A percentile compares a stretch with the other conserved stretches of the same genome.
Evolutionary conservation across 2,329 filamentous ascomycete genomes (phyloP).

Genomic region (Scortechinia acanthostroma): DNA sequence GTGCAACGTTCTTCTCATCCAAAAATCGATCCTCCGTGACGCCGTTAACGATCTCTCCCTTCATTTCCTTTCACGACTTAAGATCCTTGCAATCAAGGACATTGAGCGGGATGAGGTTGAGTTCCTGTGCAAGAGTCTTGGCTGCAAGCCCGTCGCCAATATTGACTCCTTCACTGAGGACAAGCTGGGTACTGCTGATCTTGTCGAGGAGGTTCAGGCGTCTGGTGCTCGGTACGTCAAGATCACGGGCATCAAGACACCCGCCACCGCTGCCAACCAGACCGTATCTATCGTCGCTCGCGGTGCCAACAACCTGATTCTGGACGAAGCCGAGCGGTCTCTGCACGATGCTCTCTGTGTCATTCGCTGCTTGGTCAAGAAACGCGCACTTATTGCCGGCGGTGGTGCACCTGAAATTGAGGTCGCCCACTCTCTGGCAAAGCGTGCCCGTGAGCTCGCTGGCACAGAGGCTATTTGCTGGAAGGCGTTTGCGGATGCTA

Average conservation of each 20-base stretch:
- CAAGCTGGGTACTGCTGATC: conserved; percentile 87
- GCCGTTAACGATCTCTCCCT: conserved; percentile 95
- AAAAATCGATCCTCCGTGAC: conserved; percentile 95
- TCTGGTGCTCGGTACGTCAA: conserved; percentile 89
- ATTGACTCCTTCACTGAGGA: conserved; percentile 98
- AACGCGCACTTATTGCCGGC: conserved; percentile 96
- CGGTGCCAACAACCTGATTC: conserved; percentile 85
- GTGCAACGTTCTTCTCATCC: conserved; percentile 95
- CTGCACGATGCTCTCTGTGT: conserved; percentile 97
- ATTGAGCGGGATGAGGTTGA: conserved; percentile 98
- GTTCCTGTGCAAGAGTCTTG: conserved; percentile 98
- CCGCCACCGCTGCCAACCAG: conserved; percentile 51
- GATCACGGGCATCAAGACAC: conserved; percentile 75
- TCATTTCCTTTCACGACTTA: conserved; percentile 94
- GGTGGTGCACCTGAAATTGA: conserved; percentile 95
- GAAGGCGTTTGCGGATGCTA: conserved; percentile 96
- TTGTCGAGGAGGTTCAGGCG: conserved; percentile 85
- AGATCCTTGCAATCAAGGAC: conserved; percentile 92
- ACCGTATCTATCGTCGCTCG: conserved; percentile 92
- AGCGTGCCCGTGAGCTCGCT: conserved; percentile 73
- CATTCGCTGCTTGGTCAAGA: conserved; percentile 95
- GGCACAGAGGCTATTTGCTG: conserved; percentile 97
- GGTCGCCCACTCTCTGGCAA: conserved; percentile 78
- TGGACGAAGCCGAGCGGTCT: conserved; percentile 94
- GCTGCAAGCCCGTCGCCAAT: conserved; percentile 97